Base-by-base conservation (phyloP, 306 rosid genomes). In the Castanospermum australe region DNA sequence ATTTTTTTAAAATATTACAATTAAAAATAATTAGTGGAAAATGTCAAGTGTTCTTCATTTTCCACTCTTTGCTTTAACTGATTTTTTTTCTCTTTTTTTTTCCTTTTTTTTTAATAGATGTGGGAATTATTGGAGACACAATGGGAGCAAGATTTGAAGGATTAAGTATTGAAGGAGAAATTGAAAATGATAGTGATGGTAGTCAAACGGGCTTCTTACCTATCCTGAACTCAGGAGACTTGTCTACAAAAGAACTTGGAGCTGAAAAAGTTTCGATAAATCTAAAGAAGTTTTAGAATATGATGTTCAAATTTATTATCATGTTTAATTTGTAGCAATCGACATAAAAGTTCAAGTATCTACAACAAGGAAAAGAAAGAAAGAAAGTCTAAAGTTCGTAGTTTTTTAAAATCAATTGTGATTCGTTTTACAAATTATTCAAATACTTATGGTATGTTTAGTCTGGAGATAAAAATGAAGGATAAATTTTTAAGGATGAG, bases 111-210 rank as follows among this genome's bases (percentile, higher is more conserved):
- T 10, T 75, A 36, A 55, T 38, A 82, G 91, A 85, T 41, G 79
- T 85, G 81, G 87, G 79, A 78, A 32, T 48, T 8, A 74, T 66
- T 18, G 87, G 71, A 68, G 91, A 82, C 67, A 60, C 89, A 1
- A 5, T 73, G 5, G 74, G 77, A 48, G 81, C 82, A 42, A 77
- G 80, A 56, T 79, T 91, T 10, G 91, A 82, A 76, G 92, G 92
- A 67, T 63, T 90, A 57, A 89, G 81, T 9, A 59, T 94, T 15
- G 97, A 92, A 22, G 96, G 97, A 18, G 96, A 92, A 67, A 56
- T 94, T 38, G 96, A 94, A 45, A 85, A 52, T 35, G 95, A 90
- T 13, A 82, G 87, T 5, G 93, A 90, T 8, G 92, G 94, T 8
- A 89, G 93, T 69, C 93, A 86, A 86, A 61, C 77, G 1, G 95